phyloP scores from a whole-genome alignment of 345 rosid genomes.

The Nephelium lappaceum region DNA sequence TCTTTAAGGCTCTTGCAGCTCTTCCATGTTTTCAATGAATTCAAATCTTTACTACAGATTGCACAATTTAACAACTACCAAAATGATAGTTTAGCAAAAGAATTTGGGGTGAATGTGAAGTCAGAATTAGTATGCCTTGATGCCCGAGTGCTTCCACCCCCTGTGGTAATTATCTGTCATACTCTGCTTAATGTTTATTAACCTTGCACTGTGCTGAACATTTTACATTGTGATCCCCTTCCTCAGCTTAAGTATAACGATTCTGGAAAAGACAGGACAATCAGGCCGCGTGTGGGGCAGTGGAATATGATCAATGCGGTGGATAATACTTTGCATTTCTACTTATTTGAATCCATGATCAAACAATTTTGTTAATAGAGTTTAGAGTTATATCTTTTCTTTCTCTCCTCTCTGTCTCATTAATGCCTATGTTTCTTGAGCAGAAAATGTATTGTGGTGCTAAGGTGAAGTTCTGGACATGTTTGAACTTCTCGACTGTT shows the following conservation, averaged over 20 bases:
- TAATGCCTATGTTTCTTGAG: background rate
- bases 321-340: background rate
- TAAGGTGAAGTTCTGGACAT: conserved; percentile 58
- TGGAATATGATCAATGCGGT: conserved; percentile 90
- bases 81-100: conserved; percentile 28
- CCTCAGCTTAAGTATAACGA: conserved; percentile 69
- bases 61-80: conserved; percentile 19
- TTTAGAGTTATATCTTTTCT: background rate
- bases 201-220: background rate
- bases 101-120: conserved; percentile 60
- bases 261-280: conserved; percentile 44
- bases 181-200: conserved; percentile 1
- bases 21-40: background rate
- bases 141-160: conserved; percentile 73
- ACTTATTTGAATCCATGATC: background rate
- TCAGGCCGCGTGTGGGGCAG: conserved; percentile 52
- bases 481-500: conserved; percentile 56
- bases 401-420: background rate
- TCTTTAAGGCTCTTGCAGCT: background rate
- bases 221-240: background rate
- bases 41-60: conserved; percentile 37
- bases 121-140: conserved; percentile 41
- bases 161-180: conserved; percentile 40
- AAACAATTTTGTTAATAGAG: background rate
- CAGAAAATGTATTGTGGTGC: conserved; percentile 86